Base-by-base conservation (phyloP, 306 rosid genomes). In the Canavalia ensiformis region DNA sequence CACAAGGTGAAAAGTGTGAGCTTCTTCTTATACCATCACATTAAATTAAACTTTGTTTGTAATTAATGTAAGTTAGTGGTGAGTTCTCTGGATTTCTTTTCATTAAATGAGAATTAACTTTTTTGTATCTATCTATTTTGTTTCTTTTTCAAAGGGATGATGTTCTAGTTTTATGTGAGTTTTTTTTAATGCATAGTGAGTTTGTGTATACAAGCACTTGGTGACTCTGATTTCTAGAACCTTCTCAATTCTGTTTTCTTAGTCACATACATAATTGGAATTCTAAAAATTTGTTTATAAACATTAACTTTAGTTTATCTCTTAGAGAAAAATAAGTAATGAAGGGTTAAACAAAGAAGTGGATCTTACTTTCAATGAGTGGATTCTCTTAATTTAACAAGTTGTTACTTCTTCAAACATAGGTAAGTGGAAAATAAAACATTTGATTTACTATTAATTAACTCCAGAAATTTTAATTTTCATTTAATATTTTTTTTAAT, bases 1-100 rank as follows among this genome's bases (percentile, higher is more conserved):
- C 51, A 65, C 82, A 64, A 87, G 85, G 77, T 88, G 84, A 83
- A 46, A 58, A 18, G 31, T 28, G 7, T 6, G 34, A 33, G 5
- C 12, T 28, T 69, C 10, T 56, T 35, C 4, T 33, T 64, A 0
- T 28, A 1, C 12, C 30, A 5, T 68, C 2, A 68, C 47, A 6
- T n/a, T 0, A 57, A 25, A 4, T 50, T 55, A 68, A 78, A 39
- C 72, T 86, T 49, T 41, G 2, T 64, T 50, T 83, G 86, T 81
- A 68, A 79, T 80, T 71, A 80, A 28, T 67, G 58, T 69, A 12
- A 74, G 64, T 80, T 62, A 63, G 68, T 82, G 71, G 76, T 44
- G 56, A 63, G 63, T 55, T 78, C 75, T 79, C 74, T 10, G 18
- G 7, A 0, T 25, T 68, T 18, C 0, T 18, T 82, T 73, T 78